Conservation (phyloP, 2,329 filamentous ascomycete genomes). For the Xylaria sp. region DNA sequence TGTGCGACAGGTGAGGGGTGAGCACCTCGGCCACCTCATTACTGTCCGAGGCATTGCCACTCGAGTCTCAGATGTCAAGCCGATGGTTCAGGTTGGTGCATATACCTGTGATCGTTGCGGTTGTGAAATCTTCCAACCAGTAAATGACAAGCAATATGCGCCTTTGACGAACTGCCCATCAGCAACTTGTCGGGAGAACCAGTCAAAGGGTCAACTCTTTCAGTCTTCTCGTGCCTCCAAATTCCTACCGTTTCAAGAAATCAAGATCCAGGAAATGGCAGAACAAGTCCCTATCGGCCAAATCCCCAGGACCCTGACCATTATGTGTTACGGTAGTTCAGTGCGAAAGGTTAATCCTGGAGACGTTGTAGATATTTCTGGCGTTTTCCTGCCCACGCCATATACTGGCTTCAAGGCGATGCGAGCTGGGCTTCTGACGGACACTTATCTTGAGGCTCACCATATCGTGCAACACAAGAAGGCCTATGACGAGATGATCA, state of each 20-base stretch:
- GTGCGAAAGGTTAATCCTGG: slow-evolving; percentile 90
- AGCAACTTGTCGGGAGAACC: slow-evolving; percentile 85
- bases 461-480: slow-evolving; percentile 96
- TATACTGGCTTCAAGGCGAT: slow-evolving; percentile 99
- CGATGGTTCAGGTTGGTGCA: slow-evolving; percentile 94
- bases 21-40: slow-evolving; percentile 91
- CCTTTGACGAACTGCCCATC: slow-evolving; percentile 88
- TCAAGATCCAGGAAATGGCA: slow-evolving; percentile 99
- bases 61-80: slow-evolving; percentile 96
- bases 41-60: slow-evolving; percentile 94
- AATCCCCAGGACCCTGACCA: slow-evolving; percentile 88
- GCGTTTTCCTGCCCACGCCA: slow-evolving; percentile 94
- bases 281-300: slow-evolving; percentile 98
- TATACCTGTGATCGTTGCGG: slow-evolving; percentile 98
- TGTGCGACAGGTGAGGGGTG: slow-evolving; percentile 91
- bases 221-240: slow-evolving; percentile 96
- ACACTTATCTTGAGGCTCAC: slow-evolving; percentile 96
- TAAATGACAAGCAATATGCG: slow-evolving; percentile 88
- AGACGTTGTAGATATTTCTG: slow-evolving; percentile 90
- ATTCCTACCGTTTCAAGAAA: slow-evolving; percentile 95
- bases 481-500: slow-evolving; percentile 88
- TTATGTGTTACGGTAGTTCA: slow-evolving; percentile 86
- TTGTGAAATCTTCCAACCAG: slow-evolving; percentile 95
- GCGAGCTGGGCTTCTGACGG: slow-evolving; percentile 91
- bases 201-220: slow-evolving; percentile 91